Evolutionary conservation across 2,329 filamentous ascomycete species (phyloP).

Genomic region (Xenoacremonium recifei): DNA sequence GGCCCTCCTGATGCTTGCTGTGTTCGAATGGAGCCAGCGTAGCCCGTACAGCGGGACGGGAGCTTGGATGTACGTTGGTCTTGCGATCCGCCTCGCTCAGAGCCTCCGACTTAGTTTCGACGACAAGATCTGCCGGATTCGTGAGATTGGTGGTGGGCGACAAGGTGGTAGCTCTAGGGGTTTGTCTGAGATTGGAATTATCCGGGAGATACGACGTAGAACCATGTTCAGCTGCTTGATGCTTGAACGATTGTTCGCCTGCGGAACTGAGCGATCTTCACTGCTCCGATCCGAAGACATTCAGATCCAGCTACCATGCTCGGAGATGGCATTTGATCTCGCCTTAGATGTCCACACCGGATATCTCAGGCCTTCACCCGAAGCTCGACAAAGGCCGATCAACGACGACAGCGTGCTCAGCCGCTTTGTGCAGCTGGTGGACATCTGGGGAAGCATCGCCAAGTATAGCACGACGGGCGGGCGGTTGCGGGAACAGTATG

Average conservation of each 20-base stretch:
- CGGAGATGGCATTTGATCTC: slow-evolving; percentile 63
- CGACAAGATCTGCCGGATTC: slow-evolving; percentile 31
- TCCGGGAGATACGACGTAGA: slow-evolving; percentile 63
- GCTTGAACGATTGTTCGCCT: slow-evolving; percentile 67
- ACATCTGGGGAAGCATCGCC: slow-evolving; percentile 59
- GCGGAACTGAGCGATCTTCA: slow-evolving; percentile 59
- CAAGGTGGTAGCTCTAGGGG: slow-evolving; percentile 3
- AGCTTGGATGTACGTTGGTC: slow-evolving; percentile 65
- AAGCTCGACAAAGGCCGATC: slow-evolving; percentile 19
- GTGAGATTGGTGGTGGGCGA: not conserved
- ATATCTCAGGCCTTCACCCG: slow-evolving; percentile 35
- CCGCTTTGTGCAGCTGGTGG: slow-evolving; percentile 56
- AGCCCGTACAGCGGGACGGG: slow-evolving; percentile 51
- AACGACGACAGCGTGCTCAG: slow-evolving; percentile 48
- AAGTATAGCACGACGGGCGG: slow-evolving; percentile 53
- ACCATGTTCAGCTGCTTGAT: slow-evolving; percentile 77
- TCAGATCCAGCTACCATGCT: slow-evolving; percentile 65
- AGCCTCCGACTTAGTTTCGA: slow-evolving; percentile 60
- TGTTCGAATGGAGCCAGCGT: slow-evolving; percentile 70
- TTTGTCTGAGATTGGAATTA: slow-evolving; percentile 37
- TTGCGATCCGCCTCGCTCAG: slow-evolving; percentile 64
- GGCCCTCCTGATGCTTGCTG: slow-evolving; percentile 66
- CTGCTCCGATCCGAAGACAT: slow-evolving; percentile 60
- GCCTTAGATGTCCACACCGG: slow-evolving; percentile 56
- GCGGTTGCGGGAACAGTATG: slow-evolving; percentile 46